Conservation (phyloP, 2,329 filamentous ascomycete genomes). For the Colletotrichum tropicale region DNA sequence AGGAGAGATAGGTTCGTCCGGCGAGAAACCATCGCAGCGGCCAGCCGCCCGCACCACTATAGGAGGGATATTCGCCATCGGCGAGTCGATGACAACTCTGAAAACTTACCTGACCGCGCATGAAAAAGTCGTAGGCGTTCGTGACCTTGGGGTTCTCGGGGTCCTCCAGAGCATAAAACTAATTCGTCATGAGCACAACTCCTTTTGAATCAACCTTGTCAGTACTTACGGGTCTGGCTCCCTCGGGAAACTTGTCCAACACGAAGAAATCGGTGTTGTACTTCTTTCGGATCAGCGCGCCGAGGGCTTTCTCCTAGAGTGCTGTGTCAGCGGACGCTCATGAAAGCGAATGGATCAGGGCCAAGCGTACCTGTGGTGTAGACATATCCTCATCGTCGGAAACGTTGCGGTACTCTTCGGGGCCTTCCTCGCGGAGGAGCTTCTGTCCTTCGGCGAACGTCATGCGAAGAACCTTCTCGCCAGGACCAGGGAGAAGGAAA, state of each 20-base stretch:
- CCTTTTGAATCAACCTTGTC: not conserved
- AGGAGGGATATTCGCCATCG: not conserved
- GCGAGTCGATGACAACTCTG: not conserved
- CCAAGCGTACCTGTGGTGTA: slow-evolving; percentile 54
- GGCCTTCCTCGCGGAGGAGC: slow-evolving; percentile 77
- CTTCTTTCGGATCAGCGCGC: slow-evolving; percentile 83
- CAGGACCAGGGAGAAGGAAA: slow-evolving; percentile 75
- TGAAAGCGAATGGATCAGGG: not conserved
- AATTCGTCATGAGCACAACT: not conserved
- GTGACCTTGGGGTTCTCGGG: slow-evolving; percentile 68
- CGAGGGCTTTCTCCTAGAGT: slow-evolving; percentile 82
- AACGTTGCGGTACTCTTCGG: slow-evolving; percentile 69
- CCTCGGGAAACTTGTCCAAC: slow-evolving; percentile 93
- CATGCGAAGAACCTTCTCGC: slow-evolving; percentile 73
- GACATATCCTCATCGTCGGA: slow-evolving; percentile 79
- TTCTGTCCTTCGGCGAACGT: slow-evolving; percentile 80
- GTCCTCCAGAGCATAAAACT: slow-evolving; percentile 87
- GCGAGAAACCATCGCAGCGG: not conserved
- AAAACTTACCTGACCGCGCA: slow-evolving; percentile 65
- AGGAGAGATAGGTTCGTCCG: not conserved
- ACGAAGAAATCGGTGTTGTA: slow-evolving; percentile 97
- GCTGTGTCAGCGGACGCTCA: not conserved
- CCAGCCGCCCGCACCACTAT: not conserved
- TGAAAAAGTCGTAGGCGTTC: slow-evolving; percentile 82
- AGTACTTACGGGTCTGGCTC: slow-evolving; percentile 66